These are phyloP conservation scores for Amaranthus tricolor DNA, from an alignment of 179 eudicot genomes.

Conservation along the genomic window DNA sequence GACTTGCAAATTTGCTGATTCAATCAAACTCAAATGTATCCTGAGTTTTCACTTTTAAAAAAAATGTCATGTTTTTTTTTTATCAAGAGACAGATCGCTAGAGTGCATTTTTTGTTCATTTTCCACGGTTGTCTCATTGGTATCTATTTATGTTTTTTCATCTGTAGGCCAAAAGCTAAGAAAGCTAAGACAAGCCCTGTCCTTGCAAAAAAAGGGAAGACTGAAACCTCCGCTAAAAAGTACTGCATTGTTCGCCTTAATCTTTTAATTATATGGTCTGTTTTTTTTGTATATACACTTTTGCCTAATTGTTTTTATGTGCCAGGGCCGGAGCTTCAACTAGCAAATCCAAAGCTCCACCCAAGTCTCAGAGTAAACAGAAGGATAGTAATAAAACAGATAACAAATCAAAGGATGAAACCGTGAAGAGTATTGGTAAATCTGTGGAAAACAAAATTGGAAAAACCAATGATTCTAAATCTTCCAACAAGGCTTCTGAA, in stretches of 20 bases:
- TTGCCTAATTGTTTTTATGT: background rate
- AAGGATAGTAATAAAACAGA: constrained; percentile 33
- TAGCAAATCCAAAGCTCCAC: constrained; percentile 49
- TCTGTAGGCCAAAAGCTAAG: constrained; percentile 51
- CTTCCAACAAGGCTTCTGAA: constrained; percentile 28
- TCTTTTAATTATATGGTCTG: background rate
- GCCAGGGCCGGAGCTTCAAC: constrained; percentile 44
- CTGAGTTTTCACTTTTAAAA: too few species aligned
- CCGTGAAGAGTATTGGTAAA: constrained; percentile 40
- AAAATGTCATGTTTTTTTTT: background rate
- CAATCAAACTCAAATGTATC: background rate
- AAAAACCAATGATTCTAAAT: constrained; percentile 31
- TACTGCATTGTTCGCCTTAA: background rate
- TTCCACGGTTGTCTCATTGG: background rate
- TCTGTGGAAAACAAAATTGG: constrained; percentile 26
- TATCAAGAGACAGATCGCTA: background rate
- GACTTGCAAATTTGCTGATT: background rate
- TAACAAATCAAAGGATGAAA: constrained; percentile 31
- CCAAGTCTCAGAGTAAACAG: constrained; percentile 47
- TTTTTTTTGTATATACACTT: background rate
- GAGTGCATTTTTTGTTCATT: background rate
- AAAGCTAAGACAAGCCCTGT: constrained; percentile 47
- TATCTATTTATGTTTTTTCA: background rate
- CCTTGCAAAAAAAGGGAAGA: constrained; percentile 40
- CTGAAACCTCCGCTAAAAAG: constrained; percentile 46